These are phyloP conservation scores for Pseudozyma sp. DNA, from an alignment of 1,284 basidiomycete species.

Conservation along the genomic window DNA sequence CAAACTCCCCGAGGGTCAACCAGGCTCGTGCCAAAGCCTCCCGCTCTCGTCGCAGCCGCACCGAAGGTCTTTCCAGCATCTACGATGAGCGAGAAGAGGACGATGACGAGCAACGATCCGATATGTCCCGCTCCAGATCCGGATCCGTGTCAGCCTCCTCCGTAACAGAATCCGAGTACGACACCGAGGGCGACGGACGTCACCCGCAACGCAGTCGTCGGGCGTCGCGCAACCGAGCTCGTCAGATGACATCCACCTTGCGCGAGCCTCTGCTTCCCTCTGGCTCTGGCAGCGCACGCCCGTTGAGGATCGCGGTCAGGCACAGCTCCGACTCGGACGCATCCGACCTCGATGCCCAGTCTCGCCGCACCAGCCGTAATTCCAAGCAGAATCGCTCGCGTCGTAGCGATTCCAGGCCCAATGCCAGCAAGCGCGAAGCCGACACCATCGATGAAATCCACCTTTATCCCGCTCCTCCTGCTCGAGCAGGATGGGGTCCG, in stretches of 20 bases:
- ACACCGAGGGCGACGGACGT: slow-evolving; percentile 37
- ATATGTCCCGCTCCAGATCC: slow-evolving; percentile 41
- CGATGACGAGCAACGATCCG: slow-evolving; percentile 27
- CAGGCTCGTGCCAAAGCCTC: slow-evolving; percentile 22
- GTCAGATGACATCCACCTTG: slow-evolving; percentile 46
- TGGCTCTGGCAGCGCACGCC: slow-evolving; percentile 27
- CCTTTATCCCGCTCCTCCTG: slow-evolving; percentile 47
- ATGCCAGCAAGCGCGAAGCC: slow-evolving; percentile 8
- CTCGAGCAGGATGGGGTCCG: slow-evolving; percentile 45
- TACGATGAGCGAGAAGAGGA: slow-evolving; percentile 39
- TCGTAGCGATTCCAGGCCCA: slow-evolving; percentile 1
- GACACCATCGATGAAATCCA: slow-evolving; percentile 36
- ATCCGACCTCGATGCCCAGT: slow-evolving; percentile 14
- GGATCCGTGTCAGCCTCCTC: slow-evolving; percentile 45
- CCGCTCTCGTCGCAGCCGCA: slow-evolving; percentile 12
- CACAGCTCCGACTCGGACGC: slow-evolving; percentile 30
- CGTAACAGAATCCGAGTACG: slow-evolving; percentile 46
- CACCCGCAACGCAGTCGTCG: slow-evolving; percentile 24
- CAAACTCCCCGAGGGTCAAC: slow-evolving; percentile 11
- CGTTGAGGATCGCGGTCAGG: slow-evolving; percentile 16
- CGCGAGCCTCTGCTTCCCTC: slow-evolving; percentile 46
- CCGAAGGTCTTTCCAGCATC: slow-evolving; percentile 37
- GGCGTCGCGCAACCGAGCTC: slow-evolving; percentile 45
- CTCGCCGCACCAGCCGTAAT: slow-evolving; percentile 4
- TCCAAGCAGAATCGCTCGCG: slow-evolving; percentile 13